A percentile compares a stretch with the other conserved stretches of the same genome.
These are phyloP conservation scores for Pisolithus microcarpus DNA, from an alignment of 768 basidiomycete species.

Conservation along the genomic window DNA sequence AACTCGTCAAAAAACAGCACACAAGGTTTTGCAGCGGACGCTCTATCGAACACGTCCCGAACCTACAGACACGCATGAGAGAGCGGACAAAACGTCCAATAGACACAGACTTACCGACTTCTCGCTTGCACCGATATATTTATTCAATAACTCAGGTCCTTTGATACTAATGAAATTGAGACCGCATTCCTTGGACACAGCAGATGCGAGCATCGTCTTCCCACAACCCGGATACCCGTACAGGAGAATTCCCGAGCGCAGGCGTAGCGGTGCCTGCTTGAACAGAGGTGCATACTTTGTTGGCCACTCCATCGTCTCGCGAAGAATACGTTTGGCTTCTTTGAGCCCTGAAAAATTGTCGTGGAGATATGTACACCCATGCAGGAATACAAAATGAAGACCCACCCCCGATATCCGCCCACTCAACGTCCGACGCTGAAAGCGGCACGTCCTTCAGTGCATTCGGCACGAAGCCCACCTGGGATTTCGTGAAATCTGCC, in stretches of 20 bases:
- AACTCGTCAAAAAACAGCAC: conserved; percentile 99
- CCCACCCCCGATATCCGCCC: conserved; percentile 91
- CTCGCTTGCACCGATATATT: conserved; percentile 98
- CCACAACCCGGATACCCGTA: conserved; percentile 98
- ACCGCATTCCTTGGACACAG: conserved; percentile 96
- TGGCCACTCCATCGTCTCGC: conserved; percentile 98
- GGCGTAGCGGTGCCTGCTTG: conserved; percentile 80
- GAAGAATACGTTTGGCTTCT: conserved; percentile 66
- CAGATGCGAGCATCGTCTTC: conserved; percentile 93
- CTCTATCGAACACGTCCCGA: conserved; percentile 90
- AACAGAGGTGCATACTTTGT: conserved; percentile 96
- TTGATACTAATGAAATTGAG: conserved; percentile 98
- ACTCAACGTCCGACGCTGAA: conserved; percentile 79
- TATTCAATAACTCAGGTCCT: conserved; percentile 95
- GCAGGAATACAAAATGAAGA: neutral
- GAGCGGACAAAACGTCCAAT: neutral
- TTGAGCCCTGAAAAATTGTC: conserved; percentile 49
- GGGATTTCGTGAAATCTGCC: conserved; percentile 73
- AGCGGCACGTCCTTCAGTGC: conserved; percentile 83
- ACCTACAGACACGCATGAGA: conserved; percentile 41
- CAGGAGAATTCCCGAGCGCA: conserved; percentile 86
- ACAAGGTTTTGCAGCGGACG: conserved; percentile 93
- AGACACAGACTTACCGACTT: conserved; percentile 59
- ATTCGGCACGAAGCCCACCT: conserved; percentile 79
- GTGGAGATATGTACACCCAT: neutral